phyloP scores from a whole-genome alignment of 768 basidiomycete genomes.

The Gloeopeniophorella convolvens region DNA sequence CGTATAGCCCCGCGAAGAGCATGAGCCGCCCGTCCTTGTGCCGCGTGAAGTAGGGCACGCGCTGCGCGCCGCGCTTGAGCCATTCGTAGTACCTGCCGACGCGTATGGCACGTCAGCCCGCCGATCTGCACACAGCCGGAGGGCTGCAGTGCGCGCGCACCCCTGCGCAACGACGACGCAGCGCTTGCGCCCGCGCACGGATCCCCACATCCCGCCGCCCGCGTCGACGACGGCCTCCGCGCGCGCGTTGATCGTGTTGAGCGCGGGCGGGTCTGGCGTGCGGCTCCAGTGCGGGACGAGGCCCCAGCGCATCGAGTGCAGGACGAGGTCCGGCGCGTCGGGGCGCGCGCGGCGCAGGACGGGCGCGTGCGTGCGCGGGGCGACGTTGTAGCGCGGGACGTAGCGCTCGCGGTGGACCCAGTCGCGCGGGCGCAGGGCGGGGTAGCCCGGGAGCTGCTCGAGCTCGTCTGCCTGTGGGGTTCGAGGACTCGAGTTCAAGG shows the following conservation, averaged over 20 bases:
- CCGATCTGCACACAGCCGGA: too few species aligned
- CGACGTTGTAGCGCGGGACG: slow-evolving; percentile 69
- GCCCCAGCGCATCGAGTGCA: slow-evolving; percentile 91
- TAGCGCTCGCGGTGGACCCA: slow-evolving; percentile 60
- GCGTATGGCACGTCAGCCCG: too few species aligned
- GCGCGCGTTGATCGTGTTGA: slow-evolving; percentile 89
- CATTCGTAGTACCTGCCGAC: slow-evolving; percentile 86
- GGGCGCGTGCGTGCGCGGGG: slow-evolving; percentile 72
- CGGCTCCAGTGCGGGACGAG: slow-evolving; percentile 81
- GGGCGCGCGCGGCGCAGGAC: slow-evolving; percentile 46
- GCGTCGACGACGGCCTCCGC: slow-evolving; percentile 73
- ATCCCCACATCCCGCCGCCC: slow-evolving; percentile 79
- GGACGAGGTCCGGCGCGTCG: slow-evolving; percentile 33
- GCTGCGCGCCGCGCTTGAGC: slow-evolving; percentile 76
- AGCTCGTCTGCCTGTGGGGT: slow-evolving; percentile 17
- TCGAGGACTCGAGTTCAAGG: background rate
- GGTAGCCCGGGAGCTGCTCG: slow-evolving; percentile 39
- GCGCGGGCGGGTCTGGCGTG: slow-evolving; percentile 61
- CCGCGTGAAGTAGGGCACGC: slow-evolving; percentile 77
- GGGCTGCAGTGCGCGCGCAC: too few species aligned
- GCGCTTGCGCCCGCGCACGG: slow-evolving; percentile 72
- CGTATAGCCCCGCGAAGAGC: slow-evolving; percentile 87
- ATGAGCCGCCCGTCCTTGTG: slow-evolving; percentile 57
- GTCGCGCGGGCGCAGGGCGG: slow-evolving; percentile 38
- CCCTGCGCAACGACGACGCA: slow-evolving; percentile 83